Percentiles rank a stretch among this genome's conserved stretches.
Evolutionary conservation across 148 eudicot genomes (phyloP).

Genomic region (Rhododendron williamsianum): DNA sequence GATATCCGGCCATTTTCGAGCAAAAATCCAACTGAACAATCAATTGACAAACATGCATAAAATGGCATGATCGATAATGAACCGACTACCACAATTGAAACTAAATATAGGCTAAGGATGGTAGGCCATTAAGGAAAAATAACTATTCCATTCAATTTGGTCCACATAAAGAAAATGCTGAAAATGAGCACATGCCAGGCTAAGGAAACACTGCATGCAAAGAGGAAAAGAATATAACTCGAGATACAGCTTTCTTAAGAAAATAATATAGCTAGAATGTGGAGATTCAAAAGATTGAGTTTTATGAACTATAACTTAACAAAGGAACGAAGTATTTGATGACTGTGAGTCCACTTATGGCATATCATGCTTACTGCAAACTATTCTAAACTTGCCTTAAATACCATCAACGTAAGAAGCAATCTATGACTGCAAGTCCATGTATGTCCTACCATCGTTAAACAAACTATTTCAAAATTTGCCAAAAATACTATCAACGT

Average conservation of each 20-base stretch:
- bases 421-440: neutral
- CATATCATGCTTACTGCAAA: neutral
- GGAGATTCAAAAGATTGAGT: neutral
- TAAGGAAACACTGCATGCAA: neutral
- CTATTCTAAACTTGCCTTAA: neutral
- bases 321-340: neutral
- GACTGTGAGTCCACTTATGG: neutral
- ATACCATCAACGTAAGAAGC: neutral
- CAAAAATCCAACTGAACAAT: slow-evolving; percentile 85
- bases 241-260: neutral
- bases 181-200: neutral
- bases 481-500: neutral
- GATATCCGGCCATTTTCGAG: slow-evolving; percentile 82
- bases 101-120: slow-evolving; percentile 3
- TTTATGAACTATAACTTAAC: neutral
- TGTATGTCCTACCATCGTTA: neutral
- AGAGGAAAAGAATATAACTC: neutral
- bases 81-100: neutral
- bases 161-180: neutral
- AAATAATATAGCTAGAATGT: neutral
- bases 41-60: slow-evolving; percentile 4
- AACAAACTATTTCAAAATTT: neutral
- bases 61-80: slow-evolving; percentile 5
- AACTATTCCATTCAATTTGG: neutral
- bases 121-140: neutral